phyloP scores from a whole-genome alignment of 306 rosid species.

The Crataegus laevigata region DNA sequence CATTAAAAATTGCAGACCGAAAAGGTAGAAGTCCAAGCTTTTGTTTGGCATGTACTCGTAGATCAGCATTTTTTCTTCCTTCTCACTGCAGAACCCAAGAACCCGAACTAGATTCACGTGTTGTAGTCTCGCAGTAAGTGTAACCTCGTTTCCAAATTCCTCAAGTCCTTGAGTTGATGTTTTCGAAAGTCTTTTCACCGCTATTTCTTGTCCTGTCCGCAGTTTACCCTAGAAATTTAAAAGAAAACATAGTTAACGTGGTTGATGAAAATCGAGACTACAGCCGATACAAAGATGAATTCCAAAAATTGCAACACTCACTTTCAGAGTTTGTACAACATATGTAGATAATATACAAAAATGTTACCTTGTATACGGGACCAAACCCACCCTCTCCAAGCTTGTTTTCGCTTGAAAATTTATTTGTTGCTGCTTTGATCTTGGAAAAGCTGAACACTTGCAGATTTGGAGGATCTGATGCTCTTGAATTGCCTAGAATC shows the following conservation, averaged over 20 bases:
- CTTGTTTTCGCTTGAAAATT: slow-evolving; percentile 23
- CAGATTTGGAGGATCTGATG: slow-evolving; percentile 4
- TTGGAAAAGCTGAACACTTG: slow-evolving; percentile 21
- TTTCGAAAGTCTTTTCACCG: slow-evolving; percentile 42
- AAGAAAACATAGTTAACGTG: background rate
- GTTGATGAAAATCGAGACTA: too few species aligned
- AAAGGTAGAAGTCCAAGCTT: slow-evolving; percentile 38
- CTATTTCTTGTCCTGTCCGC: slow-evolving; percentile 29
- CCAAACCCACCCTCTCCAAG: slow-evolving; percentile 43
- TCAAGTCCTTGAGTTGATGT: slow-evolving; percentile 38
- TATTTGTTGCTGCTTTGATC: slow-evolving; percentile 25
- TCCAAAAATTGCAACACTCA: too few species aligned
- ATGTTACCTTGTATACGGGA: slow-evolving; percentile 28
- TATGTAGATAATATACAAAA: background rate
- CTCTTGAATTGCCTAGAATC: background rate
- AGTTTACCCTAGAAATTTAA: slow-evolving; percentile 16
- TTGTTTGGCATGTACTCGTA: slow-evolving; percentile 46
- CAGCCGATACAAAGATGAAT: background rate
- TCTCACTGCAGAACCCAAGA: slow-evolving; percentile 31
- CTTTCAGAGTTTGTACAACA: too few species aligned
- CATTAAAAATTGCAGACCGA: slow-evolving; percentile 14
- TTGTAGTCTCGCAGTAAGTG: slow-evolving; percentile 37
- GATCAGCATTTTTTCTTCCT: slow-evolving; percentile 33
- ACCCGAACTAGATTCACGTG: slow-evolving; percentile 42
- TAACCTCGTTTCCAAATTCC: slow-evolving; percentile 46